phyloP scores from a whole-genome alignment of 306 rosid genomes.

The Fagus crenata region DNA sequence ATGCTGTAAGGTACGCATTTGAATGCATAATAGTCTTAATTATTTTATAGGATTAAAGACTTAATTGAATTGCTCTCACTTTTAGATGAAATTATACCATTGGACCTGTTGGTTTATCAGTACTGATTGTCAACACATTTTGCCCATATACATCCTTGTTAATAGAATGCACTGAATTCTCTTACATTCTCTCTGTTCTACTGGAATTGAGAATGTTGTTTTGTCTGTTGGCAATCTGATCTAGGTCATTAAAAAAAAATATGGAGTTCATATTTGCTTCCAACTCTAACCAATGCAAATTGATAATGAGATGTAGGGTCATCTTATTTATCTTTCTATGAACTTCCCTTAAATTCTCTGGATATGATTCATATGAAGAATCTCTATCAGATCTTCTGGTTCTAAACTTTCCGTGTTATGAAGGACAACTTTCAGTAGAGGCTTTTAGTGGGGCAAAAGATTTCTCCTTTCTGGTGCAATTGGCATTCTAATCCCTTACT shows the following conservation, averaged over 20 bases:
- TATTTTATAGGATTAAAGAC: background rate
- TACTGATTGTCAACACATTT: background rate
- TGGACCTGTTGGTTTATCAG: background rate
- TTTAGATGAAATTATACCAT: slow-evolving; percentile 2
- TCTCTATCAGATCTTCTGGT: too few species aligned
- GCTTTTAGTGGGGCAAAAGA: background rate
- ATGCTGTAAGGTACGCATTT: slow-evolving; percentile 49
- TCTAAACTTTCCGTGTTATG: too few species aligned
- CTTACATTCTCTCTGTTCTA: background rate
- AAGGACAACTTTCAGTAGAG: too few species aligned
- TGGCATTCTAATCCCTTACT: background rate
- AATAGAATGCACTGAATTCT: background rate
- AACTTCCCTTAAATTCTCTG: background rate
- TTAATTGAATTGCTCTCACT: background rate
- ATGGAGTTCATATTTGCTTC: background rate
- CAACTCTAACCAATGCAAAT: background rate
- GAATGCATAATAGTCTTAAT: background rate
- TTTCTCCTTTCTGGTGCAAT: background rate
- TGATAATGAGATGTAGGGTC: background rate
- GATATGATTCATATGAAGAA: too few species aligned
- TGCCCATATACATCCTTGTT: background rate
- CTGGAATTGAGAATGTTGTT: background rate
- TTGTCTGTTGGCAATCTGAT: background rate
- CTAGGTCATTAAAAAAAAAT: background rate
- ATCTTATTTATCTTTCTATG: background rate